A percentile compares a stretch with the other conserved stretches of the same genome.
Evolutionary conservation across 1,284 basidiomycete species (phyloP).

Genomic region (Vanrija humicola): DNA sequence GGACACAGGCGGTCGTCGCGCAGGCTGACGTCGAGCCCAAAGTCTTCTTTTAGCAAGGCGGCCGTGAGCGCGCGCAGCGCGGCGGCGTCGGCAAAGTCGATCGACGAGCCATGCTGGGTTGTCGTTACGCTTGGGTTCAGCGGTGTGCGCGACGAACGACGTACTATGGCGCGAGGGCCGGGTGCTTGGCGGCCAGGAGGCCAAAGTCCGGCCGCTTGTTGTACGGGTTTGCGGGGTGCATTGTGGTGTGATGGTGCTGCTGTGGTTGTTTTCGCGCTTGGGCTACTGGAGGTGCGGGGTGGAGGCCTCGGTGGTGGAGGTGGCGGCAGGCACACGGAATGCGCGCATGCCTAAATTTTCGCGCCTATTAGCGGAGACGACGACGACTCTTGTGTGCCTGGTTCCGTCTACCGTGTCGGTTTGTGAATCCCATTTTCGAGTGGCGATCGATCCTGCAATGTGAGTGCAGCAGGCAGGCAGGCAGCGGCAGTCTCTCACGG

Average conservation of each 20-base stretch:
- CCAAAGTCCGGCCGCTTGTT: slow-evolving; percentile 60
- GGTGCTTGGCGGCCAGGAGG: slow-evolving; percentile 58
- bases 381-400: too few relatives aligned
- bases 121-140: slow-evolving; percentile 16
- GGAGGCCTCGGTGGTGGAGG: too few relatives aligned
- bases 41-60: slow-evolving; percentile 71
- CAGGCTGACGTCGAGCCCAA: slow-evolving; percentile 60
- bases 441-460: too few relatives aligned
- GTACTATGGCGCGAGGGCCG: slow-evolving; percentile 61
- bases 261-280: neutral
- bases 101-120: slow-evolving; percentile 29
- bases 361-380: too few relatives aligned
- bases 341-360: too few relatives aligned
- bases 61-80: slow-evolving; percentile 72
- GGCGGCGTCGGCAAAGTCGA: slow-evolving; percentile 67
- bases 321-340: too few relatives aligned
- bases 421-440: too few relatives aligned
- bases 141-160: slow-evolving; percentile 26
- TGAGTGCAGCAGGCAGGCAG: too few relatives aligned
- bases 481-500: too few relatives aligned
- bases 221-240: slow-evolving; percentile 50
- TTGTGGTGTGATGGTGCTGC: slow-evolving; percentile 13
- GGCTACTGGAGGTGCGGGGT: neutral
- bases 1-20: slow-evolving; percentile 76
- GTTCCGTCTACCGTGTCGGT: too few relatives aligned